Percentiles rank a stretch among this genome's conserved stretches.
Evolutionary conservation across 306 rosid genomes (phyloP).

Genomic region (Citrullus colocynthis): DNA sequence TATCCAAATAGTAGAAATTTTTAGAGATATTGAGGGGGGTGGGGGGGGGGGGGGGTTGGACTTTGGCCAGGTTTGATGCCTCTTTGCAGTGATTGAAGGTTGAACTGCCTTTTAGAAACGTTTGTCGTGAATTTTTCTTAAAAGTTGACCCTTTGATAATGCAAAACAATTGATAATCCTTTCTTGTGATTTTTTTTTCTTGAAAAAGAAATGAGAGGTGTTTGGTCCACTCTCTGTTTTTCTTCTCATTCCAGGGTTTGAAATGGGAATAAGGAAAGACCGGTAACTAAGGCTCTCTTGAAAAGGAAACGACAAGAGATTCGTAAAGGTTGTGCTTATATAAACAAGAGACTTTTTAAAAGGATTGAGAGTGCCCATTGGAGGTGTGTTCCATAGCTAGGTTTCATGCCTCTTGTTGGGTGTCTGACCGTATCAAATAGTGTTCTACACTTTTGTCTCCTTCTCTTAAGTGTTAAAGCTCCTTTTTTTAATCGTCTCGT

Average conservation of each 20-base stretch:
- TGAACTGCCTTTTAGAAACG: neutral
- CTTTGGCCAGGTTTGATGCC: neutral
- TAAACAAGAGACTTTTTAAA: neutral
- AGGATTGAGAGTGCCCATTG: neutral
- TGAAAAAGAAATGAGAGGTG: neutral
- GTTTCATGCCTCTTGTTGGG: neutral
- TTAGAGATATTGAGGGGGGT: neutral
- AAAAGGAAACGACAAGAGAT: neutral
- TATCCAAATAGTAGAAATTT: neutral
- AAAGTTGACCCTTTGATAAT: neutral
- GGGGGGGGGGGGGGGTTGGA: neutral
- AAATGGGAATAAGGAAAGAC: neutral
- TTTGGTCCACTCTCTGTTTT: neutral
- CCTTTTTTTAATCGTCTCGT: neutral
- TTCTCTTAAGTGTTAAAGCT: neutral
- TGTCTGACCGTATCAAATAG: neutral
- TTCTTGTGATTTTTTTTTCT: neutral
- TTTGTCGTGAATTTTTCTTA: neutral
- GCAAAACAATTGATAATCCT: neutral
- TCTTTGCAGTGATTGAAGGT: neutral
- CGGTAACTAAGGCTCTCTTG: neutral
- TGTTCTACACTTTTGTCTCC: neutral
- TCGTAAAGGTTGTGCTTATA: neutral
- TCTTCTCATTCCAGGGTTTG: neutral
- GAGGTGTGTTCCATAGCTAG: neutral